phyloP scores from a whole-genome alignment of 257 asterid species.

The Salvia splendens region DNA sequence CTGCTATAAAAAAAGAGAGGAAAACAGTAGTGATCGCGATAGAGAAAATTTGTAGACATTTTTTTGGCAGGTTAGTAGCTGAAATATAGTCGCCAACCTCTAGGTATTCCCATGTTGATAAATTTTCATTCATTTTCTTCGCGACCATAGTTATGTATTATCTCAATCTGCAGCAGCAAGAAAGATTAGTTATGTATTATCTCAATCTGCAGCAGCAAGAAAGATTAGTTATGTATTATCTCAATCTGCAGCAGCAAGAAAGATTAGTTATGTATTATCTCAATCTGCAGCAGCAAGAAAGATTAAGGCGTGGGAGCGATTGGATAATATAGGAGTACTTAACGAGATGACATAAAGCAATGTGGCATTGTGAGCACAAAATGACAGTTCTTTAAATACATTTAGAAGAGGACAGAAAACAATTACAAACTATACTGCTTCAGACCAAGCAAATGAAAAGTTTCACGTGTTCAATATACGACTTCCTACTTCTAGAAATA shows the following conservation, averaged over 20 bases:
- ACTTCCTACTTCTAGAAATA: conserved; percentile 10
- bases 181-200: conserved; percentile 52
- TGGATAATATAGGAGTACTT: neutral
- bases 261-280: conserved; percentile 76
- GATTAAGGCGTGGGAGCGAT: conserved; percentile 24
- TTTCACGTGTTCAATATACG: conserved; percentile 13
- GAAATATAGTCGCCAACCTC: conserved; percentile 30
- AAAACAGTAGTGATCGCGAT: neutral
- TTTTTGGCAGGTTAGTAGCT: neutral
- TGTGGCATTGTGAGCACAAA: neutral
- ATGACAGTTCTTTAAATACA: neutral
- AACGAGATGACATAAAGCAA: neutral
- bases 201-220: conserved; percentile 75
- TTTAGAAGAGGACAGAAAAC: neutral
- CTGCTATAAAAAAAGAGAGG: neutral
- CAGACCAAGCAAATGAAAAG: neutral
- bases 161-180: conserved; percentile 71
- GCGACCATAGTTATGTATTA: conserved; percentile 71
- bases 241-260: conserved; percentile 74
- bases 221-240: conserved; percentile 74
- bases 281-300: conserved; percentile 60
- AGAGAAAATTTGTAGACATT: neutral
- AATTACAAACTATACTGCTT: neutral
- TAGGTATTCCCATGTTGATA: conserved; percentile 29
- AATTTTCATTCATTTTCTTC: conserved; percentile 56